Conservation (phyloP, 1,284 basidiomycete genomes). For the Ceratorhiza oryzae-sativae region DNA sequence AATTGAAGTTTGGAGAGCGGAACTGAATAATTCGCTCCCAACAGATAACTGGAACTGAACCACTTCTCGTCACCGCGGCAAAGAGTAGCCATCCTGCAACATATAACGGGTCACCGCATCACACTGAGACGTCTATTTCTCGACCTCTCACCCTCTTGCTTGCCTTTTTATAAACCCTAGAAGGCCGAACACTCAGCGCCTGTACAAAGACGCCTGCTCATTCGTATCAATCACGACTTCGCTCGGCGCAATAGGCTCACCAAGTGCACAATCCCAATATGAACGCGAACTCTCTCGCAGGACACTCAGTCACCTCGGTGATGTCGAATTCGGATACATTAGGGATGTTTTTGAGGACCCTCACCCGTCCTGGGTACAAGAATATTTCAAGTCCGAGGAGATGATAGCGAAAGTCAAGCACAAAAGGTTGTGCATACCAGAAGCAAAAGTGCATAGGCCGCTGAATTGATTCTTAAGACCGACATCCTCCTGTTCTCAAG, state of each 20-base stretch:
- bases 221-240: slow-evolving; percentile 1
- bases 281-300: slow-evolving; percentile 19
- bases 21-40: too few relatives aligned
- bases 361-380: slow-evolving; percentile 4
- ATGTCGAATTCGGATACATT: slow-evolving; percentile 7
- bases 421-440: neutral
- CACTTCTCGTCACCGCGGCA: too few relatives aligned
- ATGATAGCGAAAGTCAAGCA: slow-evolving; percentile 6
- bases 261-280: neutral
- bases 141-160: too few relatives aligned
- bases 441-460: neutral
- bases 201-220: too few relatives aligned
- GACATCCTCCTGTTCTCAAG: neutral
- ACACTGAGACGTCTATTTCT: too few relatives aligned
- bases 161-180: too few relatives aligned
- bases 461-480: too few relatives aligned
- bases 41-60: too few relatives aligned
- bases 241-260: neutral
- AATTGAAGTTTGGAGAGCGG: too few relatives aligned
- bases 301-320: slow-evolving; percentile 21
- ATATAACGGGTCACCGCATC: too few relatives aligned
- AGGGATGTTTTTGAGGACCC: slow-evolving; percentile 27
- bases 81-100: too few relatives aligned
- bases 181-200: neutral
- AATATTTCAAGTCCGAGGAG: neutral